Conservation (phyloP, 2,329 filamentous ascomycete genomes). For the Scytalidium sp. region DNA sequence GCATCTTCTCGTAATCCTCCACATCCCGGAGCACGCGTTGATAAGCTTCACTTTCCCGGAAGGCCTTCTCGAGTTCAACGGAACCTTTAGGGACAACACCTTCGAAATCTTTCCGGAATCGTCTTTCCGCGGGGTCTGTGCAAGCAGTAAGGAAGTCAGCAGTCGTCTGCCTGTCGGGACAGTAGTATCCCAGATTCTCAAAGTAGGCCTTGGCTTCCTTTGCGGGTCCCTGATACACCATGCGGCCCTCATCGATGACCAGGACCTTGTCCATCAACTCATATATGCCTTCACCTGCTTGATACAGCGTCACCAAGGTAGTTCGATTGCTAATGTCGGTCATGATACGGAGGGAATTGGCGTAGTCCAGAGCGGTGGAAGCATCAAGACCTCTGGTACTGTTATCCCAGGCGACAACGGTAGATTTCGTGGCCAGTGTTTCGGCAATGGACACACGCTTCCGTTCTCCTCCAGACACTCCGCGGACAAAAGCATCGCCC, state of each 20-base stretch:
- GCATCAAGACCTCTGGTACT: slow-evolving; percentile 77
- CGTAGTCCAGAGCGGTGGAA: slow-evolving; percentile 75
- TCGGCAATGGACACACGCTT: slow-evolving; percentile 80
- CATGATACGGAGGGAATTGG: slow-evolving; percentile 66
- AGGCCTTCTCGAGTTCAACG: slow-evolving; percentile 62
- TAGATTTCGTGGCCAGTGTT: slow-evolving; percentile 69
- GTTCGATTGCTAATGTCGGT: slow-evolving; percentile 73
- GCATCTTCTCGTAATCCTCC: slow-evolving; percentile 53
- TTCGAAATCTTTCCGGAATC: slow-evolving; percentile 59
- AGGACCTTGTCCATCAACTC: slow-evolving; percentile 78
- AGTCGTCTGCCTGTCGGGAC: slow-evolving; percentile 58
- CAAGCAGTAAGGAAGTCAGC: slow-evolving; percentile 76
- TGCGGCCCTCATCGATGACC: slow-evolving; percentile 70
- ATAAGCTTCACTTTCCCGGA: slow-evolving; percentile 61
- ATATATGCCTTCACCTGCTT: slow-evolving; percentile 68
- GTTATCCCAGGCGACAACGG: slow-evolving; percentile 78
- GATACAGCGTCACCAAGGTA: slow-evolving; percentile 66
- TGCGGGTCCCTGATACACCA: slow-evolving; percentile 63
- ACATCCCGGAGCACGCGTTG: slow-evolving; percentile 60
- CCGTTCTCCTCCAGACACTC: slow-evolving; percentile 76
- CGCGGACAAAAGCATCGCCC: slow-evolving; percentile 64
- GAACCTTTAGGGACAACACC: slow-evolving; percentile 58
- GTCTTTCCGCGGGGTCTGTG: slow-evolving; percentile 69
- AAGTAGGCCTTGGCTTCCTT: slow-evolving; percentile 63
- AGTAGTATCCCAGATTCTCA: slow-evolving; percentile 59